Evolutionary conservation across 106 monocot genomes (phyloP).

Genomic region (Dioscorea alata): DNA sequence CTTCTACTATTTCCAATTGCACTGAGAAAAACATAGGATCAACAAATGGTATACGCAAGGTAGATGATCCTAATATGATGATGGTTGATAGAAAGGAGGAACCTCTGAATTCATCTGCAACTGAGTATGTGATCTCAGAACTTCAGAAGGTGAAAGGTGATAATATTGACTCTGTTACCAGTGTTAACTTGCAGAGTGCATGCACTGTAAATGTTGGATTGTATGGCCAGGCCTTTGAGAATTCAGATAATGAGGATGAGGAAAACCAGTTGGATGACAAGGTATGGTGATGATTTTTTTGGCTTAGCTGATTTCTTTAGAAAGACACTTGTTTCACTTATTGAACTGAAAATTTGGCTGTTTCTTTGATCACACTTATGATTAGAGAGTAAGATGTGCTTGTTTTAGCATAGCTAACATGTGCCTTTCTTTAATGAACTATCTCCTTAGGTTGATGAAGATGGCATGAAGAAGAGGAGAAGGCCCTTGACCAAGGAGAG

Average conservation of each 20-base stretch:
- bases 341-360: not conserved
- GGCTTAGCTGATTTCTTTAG: not conserved
- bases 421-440: not conserved
- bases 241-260: slow-evolving; percentile 4
- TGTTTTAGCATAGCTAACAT: not conserved
- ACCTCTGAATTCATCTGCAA: not conserved
- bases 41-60: not conserved
- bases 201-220: not conserved
- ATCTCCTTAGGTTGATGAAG: slow-evolving; percentile 31
- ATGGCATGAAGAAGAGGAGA: slow-evolving; percentile 37
- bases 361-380: not conserved
- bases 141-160: not conserved
- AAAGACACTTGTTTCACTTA: not conserved
- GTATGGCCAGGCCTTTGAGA: not conserved
- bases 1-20: not conserved
- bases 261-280: slow-evolving; percentile 2
- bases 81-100: too few species aligned
- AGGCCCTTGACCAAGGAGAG: slow-evolving; percentile 40
- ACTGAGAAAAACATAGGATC: not conserved
- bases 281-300: slow-evolving; percentile 9
- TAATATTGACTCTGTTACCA: not conserved
- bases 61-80: too few species aligned
- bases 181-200: not conserved
- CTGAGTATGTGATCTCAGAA: not conserved
- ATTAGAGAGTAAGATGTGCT: not conserved